Evolutionary conservation across 2,329 filamentous ascomycete species (phyloP), one percentile per base, ranked within the genome.

Genomic region (Colletotrichum euphorbiae): DNA sequence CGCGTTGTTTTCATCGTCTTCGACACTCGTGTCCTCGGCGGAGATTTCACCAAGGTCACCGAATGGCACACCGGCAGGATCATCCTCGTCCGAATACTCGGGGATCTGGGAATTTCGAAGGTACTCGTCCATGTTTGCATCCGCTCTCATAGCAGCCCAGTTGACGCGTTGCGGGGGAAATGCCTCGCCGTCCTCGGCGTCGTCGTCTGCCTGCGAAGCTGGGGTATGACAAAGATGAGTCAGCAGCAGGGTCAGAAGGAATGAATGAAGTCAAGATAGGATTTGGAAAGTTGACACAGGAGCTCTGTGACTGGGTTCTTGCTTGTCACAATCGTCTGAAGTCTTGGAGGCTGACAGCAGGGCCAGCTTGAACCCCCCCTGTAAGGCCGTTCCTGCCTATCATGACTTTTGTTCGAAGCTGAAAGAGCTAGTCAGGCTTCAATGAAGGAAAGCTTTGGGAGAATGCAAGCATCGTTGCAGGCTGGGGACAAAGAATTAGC

Each of bases 1-100:
- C 9, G 64, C 67, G 11, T 73, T 69, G 6, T 66, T 69, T 19
- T 70, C 73, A 52, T 76, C 79, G 4, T 77, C 75, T 57, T 77
- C 76, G 56, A 75, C 73, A 28, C 77, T 72, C 24, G 72, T 74
- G 24, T 77, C 74, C 36, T 77, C 75, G 19, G 60, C 73, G 43
- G 69, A 70, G 19, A 65, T 67, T 17, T 71, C 71, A 33, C 62
- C 69, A 12, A 67, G 60, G 15, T 69, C 68, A 17, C 65, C 67
- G 8, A 66, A 48, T 3, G 66, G 66, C 12, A 50, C 63, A 38
- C 52, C 64, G 28, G 50, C 46, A 12, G 54, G 54, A 17, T 56
- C 66, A 21, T 68, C 65, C 38, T 69, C 66, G 33, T 69, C 66
- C 24, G 66, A 69, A 13, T 69, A 69, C n/a, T 69, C 66, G 31